Evolutionary conservation across 1,139 yeast species (phyloP).

Genomic region (Zhuliangozyma blackwelliae): DNA sequence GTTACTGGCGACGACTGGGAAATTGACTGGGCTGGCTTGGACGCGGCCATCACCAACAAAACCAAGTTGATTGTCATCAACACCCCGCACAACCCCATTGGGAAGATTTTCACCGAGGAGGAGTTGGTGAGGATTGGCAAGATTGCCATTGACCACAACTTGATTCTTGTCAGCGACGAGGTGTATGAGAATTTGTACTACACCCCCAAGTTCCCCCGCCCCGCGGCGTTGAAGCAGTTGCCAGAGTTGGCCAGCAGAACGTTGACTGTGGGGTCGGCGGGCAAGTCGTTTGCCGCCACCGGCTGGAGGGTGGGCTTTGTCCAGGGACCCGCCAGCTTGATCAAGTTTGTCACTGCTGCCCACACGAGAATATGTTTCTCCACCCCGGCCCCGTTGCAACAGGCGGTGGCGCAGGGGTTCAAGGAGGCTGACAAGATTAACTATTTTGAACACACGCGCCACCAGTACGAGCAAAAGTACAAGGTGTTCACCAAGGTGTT

Average conservation of each 20-base stretch:
- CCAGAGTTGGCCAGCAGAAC: conserved; percentile 79
- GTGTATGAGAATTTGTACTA: conserved; percentile 89
- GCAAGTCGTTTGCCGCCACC: conserved; percentile 95
- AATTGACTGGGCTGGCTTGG: conserved; percentile 73
- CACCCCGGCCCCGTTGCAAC: conserved; percentile 91
- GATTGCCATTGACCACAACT: conserved; percentile 76
- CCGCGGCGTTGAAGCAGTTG: conserved; percentile 64
- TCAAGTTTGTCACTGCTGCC: conserved; percentile 81
- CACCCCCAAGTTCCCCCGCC: conserved; percentile 64
- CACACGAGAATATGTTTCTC: conserved; percentile 91
- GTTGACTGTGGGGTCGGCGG: conserved; percentile 92
- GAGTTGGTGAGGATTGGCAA: conserved; percentile 75
- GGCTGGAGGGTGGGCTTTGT: conserved; percentile 99
- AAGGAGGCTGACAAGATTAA: conserved; percentile 52
- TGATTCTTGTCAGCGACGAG: conserved; percentile 83
- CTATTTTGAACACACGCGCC: conserved; percentile 68
- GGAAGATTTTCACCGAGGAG: conserved; percentile 74
- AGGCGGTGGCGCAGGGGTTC: conserved; percentile 81
- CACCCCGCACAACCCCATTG: conserved; percentile 95
- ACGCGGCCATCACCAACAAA: conserved; percentile 60
- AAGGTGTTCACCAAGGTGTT: conserved; percentile 68
- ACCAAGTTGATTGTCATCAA: conserved; percentile 86
- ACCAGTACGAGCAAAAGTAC: conserved; percentile 66
- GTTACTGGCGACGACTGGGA: conserved; percentile 85
- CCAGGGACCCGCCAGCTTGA: conserved; percentile 77